These are phyloP conservation scores for Pichia sp. DNA, from an alignment of 1,139 yeast genomes.

Conservation along the genomic window DNA sequence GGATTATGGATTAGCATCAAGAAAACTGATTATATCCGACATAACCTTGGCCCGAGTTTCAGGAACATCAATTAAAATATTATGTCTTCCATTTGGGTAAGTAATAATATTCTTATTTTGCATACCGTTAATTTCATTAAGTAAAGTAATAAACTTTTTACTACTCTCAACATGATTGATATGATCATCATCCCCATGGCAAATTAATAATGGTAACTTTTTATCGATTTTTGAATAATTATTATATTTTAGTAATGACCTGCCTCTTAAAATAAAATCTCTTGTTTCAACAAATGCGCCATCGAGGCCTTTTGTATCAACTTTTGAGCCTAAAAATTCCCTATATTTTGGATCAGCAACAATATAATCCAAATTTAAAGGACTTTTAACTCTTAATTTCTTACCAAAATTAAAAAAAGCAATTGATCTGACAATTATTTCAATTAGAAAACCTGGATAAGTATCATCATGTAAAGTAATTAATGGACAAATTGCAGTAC, in stretches of 20 bases:
- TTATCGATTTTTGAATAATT: constrained; percentile 40
- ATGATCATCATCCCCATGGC: constrained; percentile 48
- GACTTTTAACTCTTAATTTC: constrained; percentile 48
- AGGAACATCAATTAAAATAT: constrained; percentile 38
- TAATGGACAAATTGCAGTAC: constrained; percentile 63
- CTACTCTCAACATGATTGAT: constrained; percentile 56
- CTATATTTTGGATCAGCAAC: constrained; percentile 49
- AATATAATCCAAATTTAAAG: constrained; percentile 46
- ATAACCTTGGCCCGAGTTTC: constrained; percentile 9
- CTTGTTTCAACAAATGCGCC: constrained; percentile 48
- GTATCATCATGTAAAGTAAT: constrained; percentile 54
- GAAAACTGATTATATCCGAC: constrained; percentile 36
- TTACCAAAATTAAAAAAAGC: constrained; percentile 41
- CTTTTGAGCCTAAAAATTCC: constrained; percentile 32
- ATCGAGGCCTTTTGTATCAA: constrained; percentile 21
- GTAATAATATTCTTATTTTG: constrained; percentile 22
- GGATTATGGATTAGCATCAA: no score
- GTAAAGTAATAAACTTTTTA: constrained; percentile 38
- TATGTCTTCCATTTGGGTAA: constrained; percentile 36
- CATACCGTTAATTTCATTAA: constrained; percentile 33
- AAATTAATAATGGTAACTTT: constrained; percentile 39
- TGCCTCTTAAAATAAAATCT: constrained; percentile 66
- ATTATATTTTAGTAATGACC: constrained; percentile 38
- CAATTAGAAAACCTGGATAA: constrained; percentile 46
- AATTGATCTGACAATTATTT: constrained; percentile 41